Base-by-base conservation (phyloP, 768 basidiomycete species). In the Agaricus subrufescens region DNA sequence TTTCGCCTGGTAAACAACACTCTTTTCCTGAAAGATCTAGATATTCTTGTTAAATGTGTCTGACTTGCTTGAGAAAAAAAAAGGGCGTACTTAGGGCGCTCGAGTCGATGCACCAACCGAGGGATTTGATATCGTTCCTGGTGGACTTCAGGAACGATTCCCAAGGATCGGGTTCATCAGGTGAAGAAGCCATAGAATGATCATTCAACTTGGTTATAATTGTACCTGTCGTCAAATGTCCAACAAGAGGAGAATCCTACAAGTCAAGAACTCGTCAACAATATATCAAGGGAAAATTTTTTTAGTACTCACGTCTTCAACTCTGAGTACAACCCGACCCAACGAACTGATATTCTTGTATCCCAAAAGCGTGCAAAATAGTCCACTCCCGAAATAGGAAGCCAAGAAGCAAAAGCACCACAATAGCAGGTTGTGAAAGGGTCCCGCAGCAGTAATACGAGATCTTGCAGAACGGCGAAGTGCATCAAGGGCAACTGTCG, bases 361-460 rank as follows among this genome's bases (percentile, higher is more conserved):
- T 4, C 77, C 79, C 15, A 73, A 55, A 48, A 66, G 60, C 58
- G 65, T 67, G 1, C 71, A 65, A 9, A 71, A 54, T 37, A 64
- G 54, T 0, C 69, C 69, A 6, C 69, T 52, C 2, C 72, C 70
- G 14, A 70, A 38, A 55, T 70, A 70, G n/a, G 74, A 65, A 12
- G 74, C 51, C 5, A 69, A 60, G 2, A 73, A 58, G 15, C 88
- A 69, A 6, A 82, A 29, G 46, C 76, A 65, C 73, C 79, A 87
- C 39, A 86, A 73, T 4, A 84, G 56, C 10, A 91, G 65, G 63
- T 94, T 95, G 68, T 94, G 89, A 60, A 85, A 88, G 15, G 90
- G 84, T 2, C 92, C 92, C 1, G 87, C 83, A 7, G 87, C 76
- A 31, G 85, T 75, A 47, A 94, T 74, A 14, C 86, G 80, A n/a